Conservation (phyloP, 1,139 yeast species). For the Taiozyma onychis region DNA sequence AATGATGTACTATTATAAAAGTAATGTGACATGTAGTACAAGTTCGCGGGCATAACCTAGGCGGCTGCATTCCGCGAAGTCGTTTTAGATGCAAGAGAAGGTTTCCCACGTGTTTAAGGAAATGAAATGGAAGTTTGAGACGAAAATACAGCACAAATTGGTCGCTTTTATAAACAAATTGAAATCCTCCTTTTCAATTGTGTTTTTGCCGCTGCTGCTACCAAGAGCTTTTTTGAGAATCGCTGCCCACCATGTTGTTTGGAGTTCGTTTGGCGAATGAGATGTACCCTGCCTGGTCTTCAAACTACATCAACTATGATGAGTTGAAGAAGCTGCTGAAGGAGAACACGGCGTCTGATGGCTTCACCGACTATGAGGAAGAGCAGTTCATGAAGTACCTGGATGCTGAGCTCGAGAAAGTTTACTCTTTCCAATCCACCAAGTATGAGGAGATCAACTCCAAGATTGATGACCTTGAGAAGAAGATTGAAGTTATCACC, state of each 20-base stretch:
- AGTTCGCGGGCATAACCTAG: background rate
- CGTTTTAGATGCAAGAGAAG: too few species aligned
- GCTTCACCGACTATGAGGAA: slow-evolving; percentile 81
- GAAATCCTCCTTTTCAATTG: background rate
- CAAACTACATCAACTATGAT: slow-evolving; percentile 76
- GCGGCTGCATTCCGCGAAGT: background rate
- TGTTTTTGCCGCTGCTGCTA: background rate
- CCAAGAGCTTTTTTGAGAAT: background rate
- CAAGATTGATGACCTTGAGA: slow-evolving; percentile 60
- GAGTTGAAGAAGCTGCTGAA: slow-evolving; percentile 73
- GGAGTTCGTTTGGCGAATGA: slow-evolving; percentile 81
- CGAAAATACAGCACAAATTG: background rate
- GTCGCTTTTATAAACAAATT: background rate
- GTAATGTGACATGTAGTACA: background rate
- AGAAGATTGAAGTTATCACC: slow-evolving; percentile 27
- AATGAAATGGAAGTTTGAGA: background rate
- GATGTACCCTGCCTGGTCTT: slow-evolving; percentile 84
- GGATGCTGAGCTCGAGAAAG: slow-evolving; percentile 85
- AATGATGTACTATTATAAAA: background rate
- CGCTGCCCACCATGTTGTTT: slow-evolving; percentile 54
- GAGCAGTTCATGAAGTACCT: slow-evolving; percentile 72
- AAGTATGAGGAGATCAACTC: slow-evolving; percentile 68
- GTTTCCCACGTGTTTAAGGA: background rate
- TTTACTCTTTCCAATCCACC: slow-evolving; percentile 76
- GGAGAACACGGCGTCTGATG: slow-evolving; percentile 57